phyloP scores from a whole-genome alignment of 352 stramenopile species.

The Globisporangium alternatum region DNA sequence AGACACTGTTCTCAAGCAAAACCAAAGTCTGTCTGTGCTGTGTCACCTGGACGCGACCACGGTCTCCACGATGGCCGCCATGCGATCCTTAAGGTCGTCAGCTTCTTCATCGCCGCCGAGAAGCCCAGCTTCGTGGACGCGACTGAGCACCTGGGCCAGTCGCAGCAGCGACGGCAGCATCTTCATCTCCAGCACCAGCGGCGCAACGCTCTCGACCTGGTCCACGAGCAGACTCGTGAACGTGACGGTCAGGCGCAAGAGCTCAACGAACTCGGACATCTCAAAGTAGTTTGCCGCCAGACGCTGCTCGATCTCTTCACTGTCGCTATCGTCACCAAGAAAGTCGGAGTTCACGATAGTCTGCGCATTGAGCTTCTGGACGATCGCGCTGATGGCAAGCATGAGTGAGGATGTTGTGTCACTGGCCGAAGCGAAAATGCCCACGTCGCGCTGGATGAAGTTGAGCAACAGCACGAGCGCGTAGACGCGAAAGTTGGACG shows the following conservation, averaged over 20 bases:
- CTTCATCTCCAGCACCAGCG: constrained; percentile 23
- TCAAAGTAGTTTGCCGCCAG: constrained; percentile 19
- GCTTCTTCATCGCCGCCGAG: constrained; percentile 18
- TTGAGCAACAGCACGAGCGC: constrained; percentile 74
- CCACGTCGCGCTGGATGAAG: constrained; percentile 53
- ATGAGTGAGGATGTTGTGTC: constrained; percentile 2
- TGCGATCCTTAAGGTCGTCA: constrained; percentile 26
- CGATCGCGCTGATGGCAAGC: constrained; percentile 11
- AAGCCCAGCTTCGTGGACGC: constrained; percentile 11
- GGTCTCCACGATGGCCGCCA: constrained; percentile 34
- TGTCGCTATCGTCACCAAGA: not conserved
- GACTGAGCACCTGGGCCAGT: constrained; percentile 34
- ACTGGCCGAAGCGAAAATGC: constrained; percentile 19
- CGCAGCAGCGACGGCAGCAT: constrained; percentile 37
- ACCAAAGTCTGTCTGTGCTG: not conserved
- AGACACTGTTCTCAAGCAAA: not conserved
- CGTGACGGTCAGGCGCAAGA: constrained; percentile 53
- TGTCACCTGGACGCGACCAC: constrained; percentile 19
- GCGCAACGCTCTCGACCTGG: constrained; percentile 26
- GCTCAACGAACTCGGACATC: constrained; percentile 44
- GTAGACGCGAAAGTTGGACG: constrained; percentile 69
- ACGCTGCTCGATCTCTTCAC: not conserved
- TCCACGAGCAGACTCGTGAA: constrained; percentile 47
- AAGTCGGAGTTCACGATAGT: not conserved
- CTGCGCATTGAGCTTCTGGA: constrained; percentile 10